These are phyloP conservation scores for Sphagnum contortum DNA, from an alignment of 225 moss, liverwort and hornwort genomes.

Conservation along the genomic window DNA sequence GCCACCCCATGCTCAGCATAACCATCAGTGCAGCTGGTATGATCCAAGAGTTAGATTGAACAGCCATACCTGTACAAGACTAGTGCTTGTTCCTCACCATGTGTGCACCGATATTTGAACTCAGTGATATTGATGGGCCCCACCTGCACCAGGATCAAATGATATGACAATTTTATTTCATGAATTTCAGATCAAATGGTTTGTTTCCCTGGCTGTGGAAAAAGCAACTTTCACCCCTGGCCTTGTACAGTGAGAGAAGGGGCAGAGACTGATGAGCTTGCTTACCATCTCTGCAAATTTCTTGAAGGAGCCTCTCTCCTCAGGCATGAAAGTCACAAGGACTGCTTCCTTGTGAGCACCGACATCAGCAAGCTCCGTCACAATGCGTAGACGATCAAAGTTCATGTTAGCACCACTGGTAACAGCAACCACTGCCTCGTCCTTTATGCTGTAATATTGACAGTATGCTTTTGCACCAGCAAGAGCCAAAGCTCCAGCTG, in stretches of 20 bases:
- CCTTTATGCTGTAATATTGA: conserved; percentile 63
- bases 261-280: too few relatives aligned
- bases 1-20: too few relatives aligned
- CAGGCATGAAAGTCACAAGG: conserved; percentile 84
- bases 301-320: conserved; percentile 69
- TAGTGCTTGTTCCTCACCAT: conserved; percentile 49
- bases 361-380: conserved; percentile 87
- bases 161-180: too few relatives aligned
- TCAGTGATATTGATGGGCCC: conserved; percentile 65
- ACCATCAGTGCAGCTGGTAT: too few relatives aligned
- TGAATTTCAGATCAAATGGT: too few relatives aligned
- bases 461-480: conserved; percentile 96
- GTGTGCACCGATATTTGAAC: conserved; percentile 75
- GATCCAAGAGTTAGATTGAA: too few relatives aligned
- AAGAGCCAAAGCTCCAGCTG: conserved; percentile 80
- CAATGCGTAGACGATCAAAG: conserved; percentile 83
- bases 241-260: too few relatives aligned
- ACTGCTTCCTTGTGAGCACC: conserved; percentile 91
- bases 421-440: conserved; percentile 66
- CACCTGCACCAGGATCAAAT: conserved; percentile 19
- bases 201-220: too few relatives aligned
- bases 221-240: too few relatives aligned
- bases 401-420: conserved; percentile 99
- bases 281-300: conserved; percentile 57
- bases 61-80: conserved; percentile 54